Evolutionary conservation across 2,329 filamentous ascomycete genomes (phyloP), one percentile per base, ranked within the genome.

Genomic region (Zymoseptoria crescenta): DNA sequence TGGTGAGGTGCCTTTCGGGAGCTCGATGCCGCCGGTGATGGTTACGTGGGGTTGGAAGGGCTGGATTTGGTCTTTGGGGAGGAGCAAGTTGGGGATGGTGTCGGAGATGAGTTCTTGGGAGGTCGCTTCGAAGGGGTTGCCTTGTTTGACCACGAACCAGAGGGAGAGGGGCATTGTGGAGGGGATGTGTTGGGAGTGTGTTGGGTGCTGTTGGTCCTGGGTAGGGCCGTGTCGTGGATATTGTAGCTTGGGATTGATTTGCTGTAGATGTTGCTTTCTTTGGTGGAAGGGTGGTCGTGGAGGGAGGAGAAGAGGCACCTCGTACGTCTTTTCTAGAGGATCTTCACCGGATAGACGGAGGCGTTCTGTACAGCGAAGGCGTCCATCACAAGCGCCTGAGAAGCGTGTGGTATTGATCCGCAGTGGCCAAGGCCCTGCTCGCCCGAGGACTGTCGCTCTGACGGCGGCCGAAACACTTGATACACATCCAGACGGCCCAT

Each of bases 101-200:
- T 64, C 60, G 28, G 62, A 64, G 59, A 67, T 67, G 50, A 67
- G 62, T 61, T 67, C 65, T 63, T 66, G 63, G 19, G 61, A 52
- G 55, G 64, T 62, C 48, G 64, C 63, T 49, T 59, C 60, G 62
- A 66, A 67, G 13, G 65, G 61, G 52, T 57, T 62, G 24, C 50
- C 55, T 9, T 57, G 52, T 51, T 58, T 57, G 13, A 64, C 63
- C 21, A 66, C 51, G 58, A 67, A 62, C 65, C 65, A 67, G 57
- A 67, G 63, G 8, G 64, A 64, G 29, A 62, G 56, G 21, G 56
- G 8, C 51, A 52, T 52, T 16, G 9, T 28, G 51, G 24, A 52
- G 16, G 49, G 3, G 8, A 10, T 51, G 49, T 21, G n/a, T 27
- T 51, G 50, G 28, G 21, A 13, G 24, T 52, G 1, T 30, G 30